Evolutionary conservation across 192 early-diverging fungal species (phyloP), one percentile per base, ranked within the genome.

Genomic region (Mortierella antarctica): DNA sequence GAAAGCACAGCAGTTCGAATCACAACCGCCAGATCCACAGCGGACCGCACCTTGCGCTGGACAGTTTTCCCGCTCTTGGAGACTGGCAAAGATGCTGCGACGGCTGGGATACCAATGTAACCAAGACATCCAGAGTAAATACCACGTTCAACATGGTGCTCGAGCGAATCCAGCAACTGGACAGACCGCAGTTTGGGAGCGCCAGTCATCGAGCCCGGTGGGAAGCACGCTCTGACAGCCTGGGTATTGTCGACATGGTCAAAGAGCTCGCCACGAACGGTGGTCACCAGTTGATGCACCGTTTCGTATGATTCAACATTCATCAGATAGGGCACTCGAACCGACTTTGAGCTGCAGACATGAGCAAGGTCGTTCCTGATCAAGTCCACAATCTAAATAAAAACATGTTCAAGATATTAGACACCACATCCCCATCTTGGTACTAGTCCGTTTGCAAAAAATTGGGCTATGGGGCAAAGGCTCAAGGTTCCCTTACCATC

Each of bases 181-280:
- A 95, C 86, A 0, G 95, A 94, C 49, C 98, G 88, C 10, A 90
- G 77, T 76, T 99, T 99, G 6, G 98, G 98, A 0, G 98, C 98
- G 8, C 98, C 98, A 0, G 98, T 99, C 96, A 99, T 98, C 0
- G 96, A 97, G 0, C 96, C 96, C 74, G 97, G 97, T 21, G 97
- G 97, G 62, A 99, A 99, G 53, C 93, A 93, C 12, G 87, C 86
- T 47, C 84, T 86, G 15, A 97, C 71, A 2, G 92, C 93, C 40
- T 91, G 89, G 0, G 96, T 90, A 40, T 84, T 84, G 54, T 90
- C 91, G 1, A 95, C 76, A 12, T 85, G 75, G 7, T 70, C 78
- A 40, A 86, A 76, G 41, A 97, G 73, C 42, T 86, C 83, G 14
- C 92, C 93, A 15, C 86, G 72, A 8, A 97, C 92, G 0, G 96